Percentiles rank a stretch among this genome's conserved stretches.
Evolutionary conservation across 2,329 filamentous ascomycete genomes (phyloP).

Genomic region (Curvularia sp.): DNA sequence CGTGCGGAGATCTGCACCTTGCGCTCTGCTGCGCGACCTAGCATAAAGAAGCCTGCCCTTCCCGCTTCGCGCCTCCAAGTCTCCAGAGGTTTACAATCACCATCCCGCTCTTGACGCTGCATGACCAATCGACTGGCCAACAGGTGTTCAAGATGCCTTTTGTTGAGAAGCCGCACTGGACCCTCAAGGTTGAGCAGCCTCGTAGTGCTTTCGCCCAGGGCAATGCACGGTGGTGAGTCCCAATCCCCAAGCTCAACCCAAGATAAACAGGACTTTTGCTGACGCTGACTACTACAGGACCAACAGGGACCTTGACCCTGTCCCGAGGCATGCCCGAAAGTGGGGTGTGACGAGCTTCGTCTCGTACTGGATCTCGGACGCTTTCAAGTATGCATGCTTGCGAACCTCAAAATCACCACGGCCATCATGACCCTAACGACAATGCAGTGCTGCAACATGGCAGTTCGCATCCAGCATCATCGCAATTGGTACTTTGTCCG

Average conservation of each 20-base stretch:
- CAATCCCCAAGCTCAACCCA: neutral
- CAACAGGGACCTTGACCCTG: constrained; percentile 60
- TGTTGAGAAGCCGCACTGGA: constrained; percentile 49
- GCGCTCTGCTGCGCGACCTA: neutral
- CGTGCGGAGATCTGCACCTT: constrained; percentile 11
- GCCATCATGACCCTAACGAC: constrained; percentile 10
- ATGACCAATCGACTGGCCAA: neutral
- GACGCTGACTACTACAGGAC: constrained; percentile 39
- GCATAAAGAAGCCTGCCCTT: constrained; percentile 14
- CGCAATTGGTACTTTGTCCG: constrained; percentile 39
- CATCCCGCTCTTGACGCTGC: constrained; percentile 1
- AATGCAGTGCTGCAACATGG: constrained; percentile 59
- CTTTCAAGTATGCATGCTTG: constrained; percentile 53
- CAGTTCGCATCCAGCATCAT: constrained; percentile 55
- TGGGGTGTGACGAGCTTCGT: constrained; percentile 58
- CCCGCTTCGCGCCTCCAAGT: constrained; percentile 3
- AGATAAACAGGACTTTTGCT: neutral
- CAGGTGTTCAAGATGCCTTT: constrained; percentile 32
- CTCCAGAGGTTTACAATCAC: neutral
- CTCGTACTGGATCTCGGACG: constrained; percentile 62
- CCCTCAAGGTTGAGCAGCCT: constrained; percentile 55
- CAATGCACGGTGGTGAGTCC: constrained; percentile 45
- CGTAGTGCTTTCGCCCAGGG: constrained; percentile 57
- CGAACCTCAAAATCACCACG: neutral
- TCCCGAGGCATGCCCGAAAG: constrained; percentile 54